Conservation (phyloP, 768 basidiomycete species). For the Cyclocybe aegerita region DNA sequence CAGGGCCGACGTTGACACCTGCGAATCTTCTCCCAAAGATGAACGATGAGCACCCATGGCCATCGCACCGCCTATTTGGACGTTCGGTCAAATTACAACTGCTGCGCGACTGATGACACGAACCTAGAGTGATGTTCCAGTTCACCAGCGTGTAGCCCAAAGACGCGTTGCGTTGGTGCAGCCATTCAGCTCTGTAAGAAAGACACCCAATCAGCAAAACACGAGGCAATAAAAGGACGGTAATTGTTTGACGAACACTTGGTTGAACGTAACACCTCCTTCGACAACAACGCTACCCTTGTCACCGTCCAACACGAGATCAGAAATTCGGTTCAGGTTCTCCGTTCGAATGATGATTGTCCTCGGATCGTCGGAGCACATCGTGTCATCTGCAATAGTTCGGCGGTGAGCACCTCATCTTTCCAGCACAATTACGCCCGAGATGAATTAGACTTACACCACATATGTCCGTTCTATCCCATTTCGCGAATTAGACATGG, state of each 20-base stretch:
- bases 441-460: conserved; percentile 24
- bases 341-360: conserved; percentile 36
- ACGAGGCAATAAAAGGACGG: not conserved
- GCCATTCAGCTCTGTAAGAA: conserved; percentile 30
- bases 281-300: conserved; percentile 33
- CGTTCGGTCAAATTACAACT: not conserved
- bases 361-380: conserved; percentile 35
- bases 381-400: conserved; percentile 28
- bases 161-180: conserved; percentile 31
- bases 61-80: conserved; percentile 30
- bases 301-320: conserved; percentile 25
- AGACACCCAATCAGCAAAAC: not conserved
- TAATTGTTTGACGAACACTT: conserved; percentile 23
- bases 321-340: conserved; percentile 30
- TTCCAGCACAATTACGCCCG: not conserved
- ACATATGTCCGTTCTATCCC: conserved; percentile 36
- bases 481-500: not conserved
- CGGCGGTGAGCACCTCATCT: too few relatives aligned
- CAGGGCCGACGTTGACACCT: conserved; percentile 33
- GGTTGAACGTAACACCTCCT: conserved; percentile 34
- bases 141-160: conserved; percentile 34
- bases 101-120: not conserved
- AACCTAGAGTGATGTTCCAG: conserved; percentile 39
- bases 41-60: conserved; percentile 41
- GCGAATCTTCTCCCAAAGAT: conserved; percentile 36